Percentiles rank a stretch among this genome's conserved stretches.
Conservation (phyloP, 2,329 filamentous ascomycete species). For the Thermothelomyces thermophilus region DNA sequence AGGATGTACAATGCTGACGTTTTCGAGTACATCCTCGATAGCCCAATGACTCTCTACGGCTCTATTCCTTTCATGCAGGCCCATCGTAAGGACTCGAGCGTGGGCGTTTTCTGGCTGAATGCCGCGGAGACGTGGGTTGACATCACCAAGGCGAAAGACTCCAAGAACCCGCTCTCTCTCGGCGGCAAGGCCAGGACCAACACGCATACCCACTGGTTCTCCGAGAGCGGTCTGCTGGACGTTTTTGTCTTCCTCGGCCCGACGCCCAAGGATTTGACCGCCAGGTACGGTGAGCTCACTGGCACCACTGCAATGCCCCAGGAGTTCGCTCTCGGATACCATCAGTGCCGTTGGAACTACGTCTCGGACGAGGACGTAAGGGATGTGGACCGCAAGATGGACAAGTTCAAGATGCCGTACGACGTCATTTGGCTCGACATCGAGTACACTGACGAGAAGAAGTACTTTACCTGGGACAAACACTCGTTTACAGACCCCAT, state of each 20-base stretch:
- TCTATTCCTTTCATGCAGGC: conserved; percentile 97
- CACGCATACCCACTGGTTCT: conserved; percentile 95
- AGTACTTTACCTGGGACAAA: conserved; percentile 96
- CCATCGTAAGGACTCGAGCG: conserved; percentile 85
- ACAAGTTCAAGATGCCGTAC: conserved; percentile 91
- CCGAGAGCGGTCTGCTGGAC: conserved; percentile 82
- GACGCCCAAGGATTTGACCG: conserved; percentile 72
- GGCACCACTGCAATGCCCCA: conserved; percentile 88
- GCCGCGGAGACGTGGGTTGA: conserved; percentile 97
- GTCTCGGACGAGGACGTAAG: conserved; percentile 94
- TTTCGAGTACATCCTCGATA: conserved; percentile 95
- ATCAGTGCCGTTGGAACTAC: conserved; percentile 99
- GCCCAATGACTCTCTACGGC: conserved; percentile 98
- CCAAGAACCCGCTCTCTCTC: conserved; percentile 69
- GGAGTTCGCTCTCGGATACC: conserved; percentile 86
- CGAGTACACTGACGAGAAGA: conserved; percentile 93
- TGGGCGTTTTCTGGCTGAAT: conserved; percentile 96
- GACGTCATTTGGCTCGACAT: conserved; percentile 99
- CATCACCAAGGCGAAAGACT: conserved; percentile 71
- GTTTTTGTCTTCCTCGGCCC: conserved; percentile 93
- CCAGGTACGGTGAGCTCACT: conserved; percentile 81
- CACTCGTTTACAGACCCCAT: conserved; percentile 81
- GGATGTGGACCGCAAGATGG: conserved; percentile 93
- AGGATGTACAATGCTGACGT: conserved; percentile 94
- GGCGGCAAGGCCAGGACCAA: conserved; percentile 62